Conservation (phyloP, 129 eudicot genomes). For the Silybum marianum region DNA sequence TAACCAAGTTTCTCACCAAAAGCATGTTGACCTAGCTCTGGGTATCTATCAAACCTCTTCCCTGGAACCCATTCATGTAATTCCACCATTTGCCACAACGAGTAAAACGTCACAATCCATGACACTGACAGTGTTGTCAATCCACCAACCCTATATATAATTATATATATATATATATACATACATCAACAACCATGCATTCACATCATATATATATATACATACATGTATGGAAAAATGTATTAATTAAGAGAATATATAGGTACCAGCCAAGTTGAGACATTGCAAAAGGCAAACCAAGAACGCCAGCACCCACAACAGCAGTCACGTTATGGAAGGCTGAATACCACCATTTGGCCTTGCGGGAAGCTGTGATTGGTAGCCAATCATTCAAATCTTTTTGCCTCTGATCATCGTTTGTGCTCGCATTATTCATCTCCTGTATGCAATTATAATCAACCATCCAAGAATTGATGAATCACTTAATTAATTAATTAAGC, state of each 20-base stretch:
- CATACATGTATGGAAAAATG: neutral
- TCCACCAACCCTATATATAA: conserved; percentile 16
- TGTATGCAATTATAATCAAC: neutral
- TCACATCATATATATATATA: too few relatives aligned
- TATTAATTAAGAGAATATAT: too few relatives aligned
- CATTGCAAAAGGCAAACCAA: conserved; percentile 26
- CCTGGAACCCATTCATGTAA: conserved; percentile 27
- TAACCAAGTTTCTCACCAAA: conserved; percentile 25
- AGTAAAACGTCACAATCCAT: conserved; percentile 26
- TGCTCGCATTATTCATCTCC: conserved; percentile 10
- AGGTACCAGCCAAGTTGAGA: conserved; percentile 36
- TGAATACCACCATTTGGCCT: conserved; percentile 35
- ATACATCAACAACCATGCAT: neutral
- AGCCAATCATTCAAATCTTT: conserved; percentile 20
- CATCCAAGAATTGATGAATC: too few relatives aligned
- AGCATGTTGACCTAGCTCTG: conserved; percentile 29
- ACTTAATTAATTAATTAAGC: too few relatives aligned
- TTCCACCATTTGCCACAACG: conserved; percentile 34
- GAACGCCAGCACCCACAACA: conserved; percentile 15
- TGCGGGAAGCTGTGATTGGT: conserved; percentile 29
- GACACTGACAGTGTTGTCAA: neutral
- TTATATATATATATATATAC: neutral
- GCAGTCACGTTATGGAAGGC: conserved; percentile 36
- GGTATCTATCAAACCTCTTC: conserved; percentile 27
- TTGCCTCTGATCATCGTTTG: neutral